These are phyloP conservation scores for Jasminum sambac DNA, from an alignment of 257 asterid genomes.

Conservation along the genomic window DNA sequence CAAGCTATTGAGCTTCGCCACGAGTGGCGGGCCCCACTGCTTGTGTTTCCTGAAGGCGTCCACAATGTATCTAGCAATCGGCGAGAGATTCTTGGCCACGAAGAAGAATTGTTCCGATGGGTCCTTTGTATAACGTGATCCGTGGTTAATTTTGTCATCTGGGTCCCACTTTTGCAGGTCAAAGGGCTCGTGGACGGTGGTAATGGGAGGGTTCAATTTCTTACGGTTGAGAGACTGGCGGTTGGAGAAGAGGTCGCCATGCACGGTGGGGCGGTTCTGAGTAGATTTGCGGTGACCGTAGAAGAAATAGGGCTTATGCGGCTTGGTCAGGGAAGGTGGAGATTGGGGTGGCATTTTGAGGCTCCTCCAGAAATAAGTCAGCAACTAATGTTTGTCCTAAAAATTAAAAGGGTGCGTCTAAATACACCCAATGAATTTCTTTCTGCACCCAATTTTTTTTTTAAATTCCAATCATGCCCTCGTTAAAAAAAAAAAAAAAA, in stretches of 20 bases:
- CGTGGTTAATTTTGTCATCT: constrained; percentile 30
- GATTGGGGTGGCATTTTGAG: constrained; percentile 55
- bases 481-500: no score
- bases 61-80: constrained; percentile 79
- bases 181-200: constrained; percentile 36
- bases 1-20: constrained; percentile 72
- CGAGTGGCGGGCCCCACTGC: constrained; percentile 67
- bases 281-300: constrained; percentile 92
- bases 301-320: constrained; percentile 70
- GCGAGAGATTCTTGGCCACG: constrained; percentile 70
- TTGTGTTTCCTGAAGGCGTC: constrained; percentile 75
- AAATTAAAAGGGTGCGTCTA: no score
- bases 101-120: constrained; percentile 70
- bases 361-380: background rate
- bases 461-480: no score
- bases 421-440: no score
- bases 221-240: constrained; percentile 51
- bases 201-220: constrained; percentile 33
- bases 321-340: constrained; percentile 40
- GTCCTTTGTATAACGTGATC: constrained; percentile 34
- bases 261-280: constrained; percentile 87
- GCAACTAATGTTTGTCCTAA: no score
- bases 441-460: no score
- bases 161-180: constrained; percentile 93
- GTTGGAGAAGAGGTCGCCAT: constrained; percentile 85